Evolutionary conservation across 2,329 filamentous ascomycete genomes (phyloP), one percentile per base, ranked within the genome.

Genomic region (Phoma sp.): DNA sequence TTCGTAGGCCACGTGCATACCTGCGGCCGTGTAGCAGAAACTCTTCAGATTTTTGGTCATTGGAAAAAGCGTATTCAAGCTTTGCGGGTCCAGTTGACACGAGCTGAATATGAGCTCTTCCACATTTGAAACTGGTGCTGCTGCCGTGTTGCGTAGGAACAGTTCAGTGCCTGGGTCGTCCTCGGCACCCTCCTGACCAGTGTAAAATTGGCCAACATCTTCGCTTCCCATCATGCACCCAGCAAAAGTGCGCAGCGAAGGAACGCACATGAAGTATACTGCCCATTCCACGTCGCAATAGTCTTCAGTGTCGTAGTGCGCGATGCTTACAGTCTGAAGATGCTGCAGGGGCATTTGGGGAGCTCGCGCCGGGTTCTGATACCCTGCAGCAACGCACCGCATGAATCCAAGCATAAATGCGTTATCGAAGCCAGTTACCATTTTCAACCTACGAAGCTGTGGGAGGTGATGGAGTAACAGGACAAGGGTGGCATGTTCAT

Each of bases 391-490:
- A 11, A 59, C 39, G 5, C 38, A 22, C 5, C 37, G 35, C 37
- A 60, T 27, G 23, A 56, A 41, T 0, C 22, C 6, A 6, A 41
- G 11, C 6, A 65, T 40, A 25, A 36, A 46, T 4, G 8, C 43
- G 4, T 32, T 36, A 13, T 4, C 53, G 11, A 25, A 3, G 32
- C 7, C 50, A 6, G 48, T 52, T 4, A 59, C 58, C 42, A 62
- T 47, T 14, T 54, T 48, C 8, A 65, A 49, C 3, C 44, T 51
- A 18, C 38, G 38, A 7, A 41, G 24, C 14, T 41, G 38, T n/a
- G 38, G 23, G 23, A 55, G 44, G 32, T 64, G 18, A 22, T 65
- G 59, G 33, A 62, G 29, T 24, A 65, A 24, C 13, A 65, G 36
- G 6, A 50, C 37, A 6, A 59, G 22, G n/a, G 60, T 51, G 5